Evolutionary conservation across 495 filamentous ascomycete genomes (phyloP).

Genomic region (Evernia prunastri): DNA sequence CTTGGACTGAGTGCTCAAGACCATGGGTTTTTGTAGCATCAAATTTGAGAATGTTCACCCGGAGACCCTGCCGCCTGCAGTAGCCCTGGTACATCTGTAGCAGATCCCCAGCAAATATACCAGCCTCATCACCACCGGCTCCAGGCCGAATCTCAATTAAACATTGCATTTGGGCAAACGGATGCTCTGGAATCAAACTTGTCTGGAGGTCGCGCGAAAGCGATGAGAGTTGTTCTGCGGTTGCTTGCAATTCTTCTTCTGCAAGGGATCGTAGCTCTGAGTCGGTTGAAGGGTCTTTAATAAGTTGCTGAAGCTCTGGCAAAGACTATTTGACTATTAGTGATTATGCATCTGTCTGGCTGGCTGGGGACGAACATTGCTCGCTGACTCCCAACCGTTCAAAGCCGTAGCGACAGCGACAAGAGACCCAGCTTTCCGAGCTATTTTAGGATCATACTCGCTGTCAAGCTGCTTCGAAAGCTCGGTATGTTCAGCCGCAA

Average conservation of each 20-base stretch:
- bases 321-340: conserved; percentile 41
- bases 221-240: conserved; percentile 49
- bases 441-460: conserved; percentile 63
- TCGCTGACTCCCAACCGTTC: conserved; percentile 53
- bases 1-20: conserved; percentile 58
- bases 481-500: conserved; percentile 61
- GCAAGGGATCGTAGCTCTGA: conserved; percentile 62
- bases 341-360: not conserved
- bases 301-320: conserved; percentile 50
- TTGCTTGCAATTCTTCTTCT: conserved; percentile 63
- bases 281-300: conserved; percentile 55
- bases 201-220: conserved; percentile 61
- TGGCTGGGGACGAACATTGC: conserved; percentile 33
- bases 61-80: conserved; percentile 58
- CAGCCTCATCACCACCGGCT: conserved; percentile 87
- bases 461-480: conserved; percentile 50
- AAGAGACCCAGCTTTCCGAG: conserved; percentile 74
- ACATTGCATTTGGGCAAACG: conserved; percentile 89
- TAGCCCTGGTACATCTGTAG: conserved; percentile 84
- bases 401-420: conserved; percentile 59
- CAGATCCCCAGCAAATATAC: conserved; percentile 79
- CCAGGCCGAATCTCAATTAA: conserved; percentile 88
- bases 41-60: conserved; percentile 50
- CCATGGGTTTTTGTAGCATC: conserved; percentile 40
- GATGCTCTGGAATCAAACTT: conserved; percentile 77